These are phyloP conservation scores for Luffa aegyptiaca DNA, from an alignment of 306 rosid genomes.

Conservation along the genomic window DNA sequence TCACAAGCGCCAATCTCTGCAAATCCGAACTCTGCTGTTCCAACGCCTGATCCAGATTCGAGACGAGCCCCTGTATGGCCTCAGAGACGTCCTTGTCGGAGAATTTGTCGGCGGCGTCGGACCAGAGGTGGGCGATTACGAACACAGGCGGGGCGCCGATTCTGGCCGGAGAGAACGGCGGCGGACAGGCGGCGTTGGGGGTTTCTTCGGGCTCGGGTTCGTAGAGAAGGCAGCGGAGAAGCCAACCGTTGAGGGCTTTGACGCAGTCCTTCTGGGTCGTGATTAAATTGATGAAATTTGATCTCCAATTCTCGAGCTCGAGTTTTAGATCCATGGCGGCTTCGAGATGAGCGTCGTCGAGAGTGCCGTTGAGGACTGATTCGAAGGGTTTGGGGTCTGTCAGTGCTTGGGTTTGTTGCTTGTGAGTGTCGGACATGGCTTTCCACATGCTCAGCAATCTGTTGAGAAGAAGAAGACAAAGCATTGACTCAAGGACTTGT, in stretches of 20 bases:
- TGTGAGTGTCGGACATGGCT: constrained; percentile 64
- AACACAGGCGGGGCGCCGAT: constrained; percentile 59
- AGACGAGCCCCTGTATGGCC: constrained; percentile 42
- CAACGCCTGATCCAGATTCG: constrained; percentile 29
- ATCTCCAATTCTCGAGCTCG: constrained; percentile 54
- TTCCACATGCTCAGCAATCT: constrained; percentile 76
- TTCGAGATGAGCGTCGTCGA: constrained; percentile 28
- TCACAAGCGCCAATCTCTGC: constrained; percentile 29
- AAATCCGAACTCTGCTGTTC: constrained; percentile 33
- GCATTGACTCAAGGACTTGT: too few species aligned
- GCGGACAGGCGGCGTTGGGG: constrained; percentile 6
- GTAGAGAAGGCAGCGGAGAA: constrained; percentile 42
- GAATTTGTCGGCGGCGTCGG: constrained; percentile 40
- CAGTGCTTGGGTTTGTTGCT: constrained; percentile 33
- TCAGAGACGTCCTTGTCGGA: constrained; percentile 48
- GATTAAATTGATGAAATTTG: constrained; percentile 57
- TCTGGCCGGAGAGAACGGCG: constrained; percentile 41
- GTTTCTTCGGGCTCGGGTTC: constrained; percentile 63
- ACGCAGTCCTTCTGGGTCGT: constrained; percentile 44
- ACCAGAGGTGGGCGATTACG: constrained; percentile 61
- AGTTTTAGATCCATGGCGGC: constrained; percentile 52
- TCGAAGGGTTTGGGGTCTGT: constrained; percentile 32
- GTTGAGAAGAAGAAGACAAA: not conserved
- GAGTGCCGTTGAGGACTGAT: constrained; percentile 22
- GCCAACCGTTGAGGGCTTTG: constrained; percentile 71